Evolutionary conservation across 2,329 filamentous ascomycete genomes (phyloP), one percentile per base, ranked within the genome.

Genomic region (Davidsoniella eucalypti): DNA sequence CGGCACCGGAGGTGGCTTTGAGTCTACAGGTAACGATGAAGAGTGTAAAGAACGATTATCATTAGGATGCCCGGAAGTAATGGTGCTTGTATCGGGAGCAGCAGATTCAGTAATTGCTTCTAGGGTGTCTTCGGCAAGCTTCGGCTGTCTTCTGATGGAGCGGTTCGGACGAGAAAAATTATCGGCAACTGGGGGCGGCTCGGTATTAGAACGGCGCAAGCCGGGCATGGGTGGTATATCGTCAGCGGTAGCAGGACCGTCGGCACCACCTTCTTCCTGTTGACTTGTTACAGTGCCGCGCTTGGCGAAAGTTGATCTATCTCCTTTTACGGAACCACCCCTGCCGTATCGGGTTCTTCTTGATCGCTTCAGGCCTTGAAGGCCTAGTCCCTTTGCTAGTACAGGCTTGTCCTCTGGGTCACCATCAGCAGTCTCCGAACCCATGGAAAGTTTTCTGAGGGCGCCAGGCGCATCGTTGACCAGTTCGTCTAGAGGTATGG

Each of bases 291-390:
- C 69, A 47, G 52, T 71, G 42, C 78, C 70, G 38, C 90, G 76
- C 63, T 85, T 86, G 1, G 85, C 83, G 56, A 87, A 82, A 0
- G 83, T 78, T 3, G 78, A 70, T 49, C 84, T 76, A 54, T 92
- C 84, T 21, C 84, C 83, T 47, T 84, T 81, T 55, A 94, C 64
- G 66, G 88, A 95, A 33, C 88, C 88, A 52, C 85, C 73, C 58
- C 79, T 86, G 58, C 88, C 73, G 63, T 96, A 96, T 23, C 85
- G 90, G 4, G 92, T 98, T 50, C 86, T 77, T 17, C 87, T 98
- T 10, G 92, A 95, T 54, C 92, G 78, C 57, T 92, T 82, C 45
- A 98, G 68, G 29, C 86, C 85, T 63, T 82, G 79, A 3, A 86
- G 23, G 14, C 51, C 86, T 1, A 80, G 79, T 17, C 82, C 79